Evolutionary conservation across 306 rosid species (phyloP).

Genomic region (Delonix regia): DNA sequence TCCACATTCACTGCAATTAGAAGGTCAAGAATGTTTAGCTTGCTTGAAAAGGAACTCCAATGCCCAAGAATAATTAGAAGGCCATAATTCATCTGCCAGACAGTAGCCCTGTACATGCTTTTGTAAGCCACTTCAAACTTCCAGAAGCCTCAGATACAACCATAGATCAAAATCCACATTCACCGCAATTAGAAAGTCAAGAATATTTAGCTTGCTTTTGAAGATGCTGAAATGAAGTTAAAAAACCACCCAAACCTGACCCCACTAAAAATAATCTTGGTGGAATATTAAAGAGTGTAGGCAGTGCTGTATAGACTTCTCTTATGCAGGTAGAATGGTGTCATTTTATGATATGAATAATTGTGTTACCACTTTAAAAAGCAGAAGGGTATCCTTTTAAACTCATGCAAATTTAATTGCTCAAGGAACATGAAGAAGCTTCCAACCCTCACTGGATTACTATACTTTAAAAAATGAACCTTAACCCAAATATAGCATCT

Average conservation of each 20-base stretch:
- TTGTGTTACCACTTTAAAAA: constrained; percentile 6
- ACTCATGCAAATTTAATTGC: constrained; percentile 14
- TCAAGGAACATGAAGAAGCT: constrained; percentile 29
- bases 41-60: constrained; percentile 15
- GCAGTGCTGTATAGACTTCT: constrained; percentile 17
- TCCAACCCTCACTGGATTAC: constrained; percentile 1
- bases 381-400: background rate
- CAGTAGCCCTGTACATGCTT: constrained; percentile 2
- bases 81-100: background rate
- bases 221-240: background rate
- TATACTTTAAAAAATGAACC: constrained; percentile 6
- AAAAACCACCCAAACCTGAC: background rate
- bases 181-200: constrained; percentile 37
- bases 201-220: constrained; percentile 32
- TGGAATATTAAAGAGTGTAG: background rate
- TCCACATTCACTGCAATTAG: constrained; percentile 31
- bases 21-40: constrained; percentile 38
- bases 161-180: constrained; percentile 18
- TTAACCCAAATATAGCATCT: constrained; percentile 23
- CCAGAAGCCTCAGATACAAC: constrained; percentile 8
- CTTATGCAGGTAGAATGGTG: constrained; percentile 12
- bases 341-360: constrained; percentile 12
- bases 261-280: background rate
- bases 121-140: constrained; percentile 26
- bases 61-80: constrained; percentile 9